Conservation (phyloP, 2,329 filamentous ascomycete species). For the Venturia aucupariae region DNA sequence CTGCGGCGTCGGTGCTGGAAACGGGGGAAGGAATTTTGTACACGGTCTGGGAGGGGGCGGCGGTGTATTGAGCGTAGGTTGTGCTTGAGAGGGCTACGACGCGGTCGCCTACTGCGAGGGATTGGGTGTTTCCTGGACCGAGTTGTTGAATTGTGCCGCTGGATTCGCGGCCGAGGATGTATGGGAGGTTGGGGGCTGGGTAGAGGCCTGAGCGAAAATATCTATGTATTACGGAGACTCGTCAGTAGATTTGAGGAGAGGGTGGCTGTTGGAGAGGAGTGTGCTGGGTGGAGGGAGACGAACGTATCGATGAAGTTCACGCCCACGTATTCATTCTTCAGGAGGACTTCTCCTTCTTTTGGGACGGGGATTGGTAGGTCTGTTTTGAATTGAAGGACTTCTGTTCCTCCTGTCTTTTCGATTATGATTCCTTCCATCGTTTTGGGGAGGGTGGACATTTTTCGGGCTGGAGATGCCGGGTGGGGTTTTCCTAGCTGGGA, state of each 20-base stretch:
- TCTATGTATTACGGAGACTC: no score
- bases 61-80: slow-evolving; percentile 53
- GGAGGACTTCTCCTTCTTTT: slow-evolving; percentile 62
- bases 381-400: slow-evolving; percentile 62
- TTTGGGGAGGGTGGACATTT: slow-evolving; percentile 45
- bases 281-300: slow-evolving; percentile 17
- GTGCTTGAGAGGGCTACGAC: slow-evolving; percentile 58
- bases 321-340: slow-evolving; percentile 72
- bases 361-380: slow-evolving; percentile 62
- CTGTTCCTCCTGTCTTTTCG: slow-evolving; percentile 60
- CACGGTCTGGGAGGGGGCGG: slow-evolving; percentile 43
- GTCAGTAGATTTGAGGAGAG: no score
- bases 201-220: slow-evolving; percentile 87
- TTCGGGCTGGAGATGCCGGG: slow-evolving; percentile 10
- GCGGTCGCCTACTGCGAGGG: slow-evolving; percentile 56
- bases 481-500: neutral
- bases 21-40: slow-evolving; percentile 57
- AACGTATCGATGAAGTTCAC: slow-evolving; percentile 85
- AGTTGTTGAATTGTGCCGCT: slow-evolving; percentile 59
- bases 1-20: slow-evolving; percentile 53
- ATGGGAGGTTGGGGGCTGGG: slow-evolving; percentile 55
- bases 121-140: slow-evolving; percentile 42
- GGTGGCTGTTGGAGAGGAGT: no score
- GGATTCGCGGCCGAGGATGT: slow-evolving; percentile 71
- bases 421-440: slow-evolving; percentile 68